Conservation (phyloP, 2,329 filamentous ascomycete genomes). For the Penicillium sp. region DNA sequence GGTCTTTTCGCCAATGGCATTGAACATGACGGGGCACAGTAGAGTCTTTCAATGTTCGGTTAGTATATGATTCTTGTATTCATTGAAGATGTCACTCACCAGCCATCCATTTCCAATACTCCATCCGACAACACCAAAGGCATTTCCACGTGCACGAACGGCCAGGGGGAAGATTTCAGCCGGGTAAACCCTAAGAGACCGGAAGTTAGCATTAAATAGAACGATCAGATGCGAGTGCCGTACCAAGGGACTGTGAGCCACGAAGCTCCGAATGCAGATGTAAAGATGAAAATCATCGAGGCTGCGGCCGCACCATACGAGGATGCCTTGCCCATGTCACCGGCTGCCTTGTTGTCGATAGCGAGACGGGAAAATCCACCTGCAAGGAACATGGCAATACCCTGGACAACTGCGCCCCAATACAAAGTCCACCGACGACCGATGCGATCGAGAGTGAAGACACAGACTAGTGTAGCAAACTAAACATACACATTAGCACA, state of each 20-base stretch:
- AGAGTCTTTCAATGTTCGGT: conserved; percentile 40
- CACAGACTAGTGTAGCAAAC: conserved; percentile 66
- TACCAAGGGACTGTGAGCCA: conserved; percentile 59
- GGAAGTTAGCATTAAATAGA: not conserved
- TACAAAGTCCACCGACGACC: conserved; percentile 68
- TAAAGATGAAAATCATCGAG: conserved; percentile 69
- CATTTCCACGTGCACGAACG: conserved; percentile 70
- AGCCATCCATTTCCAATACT: conserved; percentile 71
- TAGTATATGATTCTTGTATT: conserved; percentile 13
- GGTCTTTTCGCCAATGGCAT: conserved; percentile 65
- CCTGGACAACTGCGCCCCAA: conserved; percentile 64
- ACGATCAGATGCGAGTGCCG: not conserved
- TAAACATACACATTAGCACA: conserved; percentile 25
- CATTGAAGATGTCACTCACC: conserved; percentile 32
- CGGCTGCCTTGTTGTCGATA: conserved; percentile 49
- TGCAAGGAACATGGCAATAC: conserved; percentile 65
- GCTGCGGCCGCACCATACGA: conserved; percentile 64
- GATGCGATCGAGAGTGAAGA: conserved; percentile 68
- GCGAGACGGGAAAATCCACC: conserved; percentile 60
- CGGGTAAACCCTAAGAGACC: conserved; percentile 53
- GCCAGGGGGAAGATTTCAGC: conserved; percentile 72
- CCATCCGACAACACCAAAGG: conserved; percentile 75
- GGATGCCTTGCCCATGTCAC: conserved; percentile 47
- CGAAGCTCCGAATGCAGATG: conserved; percentile 62
- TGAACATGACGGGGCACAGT: conserved; percentile 61